These are phyloP conservation scores for Cryphonectria naterciae DNA, from an alignment of 2,329 filamentous ascomycete genomes.

Conservation along the genomic window DNA sequence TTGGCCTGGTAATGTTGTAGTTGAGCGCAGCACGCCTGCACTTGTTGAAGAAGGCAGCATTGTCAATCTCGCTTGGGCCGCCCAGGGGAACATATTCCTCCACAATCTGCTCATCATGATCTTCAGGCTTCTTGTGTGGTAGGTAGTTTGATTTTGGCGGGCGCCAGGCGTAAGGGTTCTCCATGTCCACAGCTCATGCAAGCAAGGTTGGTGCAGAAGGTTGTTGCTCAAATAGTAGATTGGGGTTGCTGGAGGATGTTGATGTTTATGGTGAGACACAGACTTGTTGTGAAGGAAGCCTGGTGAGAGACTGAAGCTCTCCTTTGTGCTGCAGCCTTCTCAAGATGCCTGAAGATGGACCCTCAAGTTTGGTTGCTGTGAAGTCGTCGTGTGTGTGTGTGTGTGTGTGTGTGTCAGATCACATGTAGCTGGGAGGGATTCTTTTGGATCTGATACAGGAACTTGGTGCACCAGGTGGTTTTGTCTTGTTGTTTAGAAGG, in stretches of 20 bases:
- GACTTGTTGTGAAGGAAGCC: background rate
- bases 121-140: slow-evolving; percentile 51
- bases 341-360: background rate
- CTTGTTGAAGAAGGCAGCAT: slow-evolving; percentile 60
- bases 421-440: background rate
- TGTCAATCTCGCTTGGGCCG: slow-evolving; percentile 56
- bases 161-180: slow-evolving; percentile 54
- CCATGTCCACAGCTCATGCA: slow-evolving; percentile 7
- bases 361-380: too few species aligned
- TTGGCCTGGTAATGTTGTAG: slow-evolving; percentile 76
- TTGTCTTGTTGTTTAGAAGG: background rate
- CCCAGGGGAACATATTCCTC: slow-evolving; percentile 58
- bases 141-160: slow-evolving; percentile 64
- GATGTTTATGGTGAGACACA: background rate
- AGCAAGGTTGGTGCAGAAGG: background rate
- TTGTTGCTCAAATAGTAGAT: background rate
- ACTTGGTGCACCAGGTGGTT: background rate
- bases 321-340: background rate
- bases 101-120: slow-evolving; percentile 55
- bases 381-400: too few species aligned
- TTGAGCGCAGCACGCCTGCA: slow-evolving; percentile 60
- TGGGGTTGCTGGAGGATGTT: background rate
- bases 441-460: background rate
- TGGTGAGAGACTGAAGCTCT: background rate
- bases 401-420: background rate